A percentile compares a stretch with the other conserved stretches of the same genome.
These are phyloP conservation scores for slime mould (Dictyostelium discoideum) DNA, from an alignment of 78 protist species.

Conservation along the genomic window dicty_2.7 NC_007090.3:844001-844500, in stretches of 20 bases:
- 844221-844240: neutral
- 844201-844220: constrained; percentile 42
- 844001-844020: neutral
- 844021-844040: neutral
- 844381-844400: constrained; percentile 69
- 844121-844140: constrained; percentile 32
- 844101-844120: constrained; percentile 54
- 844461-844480: constrained; percentile 66
- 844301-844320: neutral
- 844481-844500: constrained; percentile 58
- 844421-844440: constrained; percentile 58
- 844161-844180: neutral
- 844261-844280: too few relatives aligned
- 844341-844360: constrained; percentile 69
- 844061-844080: neutral
- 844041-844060: neutral
- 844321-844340: constrained; percentile 13
- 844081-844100: constrained; percentile 18
- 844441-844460: constrained; percentile 65
- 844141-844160: constrained; percentile 9
- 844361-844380: constrained; percentile 53
- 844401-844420: constrained; percentile 49
- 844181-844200: constrained; percentile 59
- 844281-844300: too few relatives aligned
- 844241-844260: too few relatives aligned